Percentiles rank a stretch among this genome's conserved stretches.
These are phyloP conservation scores for Mycena galopus DNA, from an alignment of 768 basidiomycete species.

Conservation along the genomic window DNA sequence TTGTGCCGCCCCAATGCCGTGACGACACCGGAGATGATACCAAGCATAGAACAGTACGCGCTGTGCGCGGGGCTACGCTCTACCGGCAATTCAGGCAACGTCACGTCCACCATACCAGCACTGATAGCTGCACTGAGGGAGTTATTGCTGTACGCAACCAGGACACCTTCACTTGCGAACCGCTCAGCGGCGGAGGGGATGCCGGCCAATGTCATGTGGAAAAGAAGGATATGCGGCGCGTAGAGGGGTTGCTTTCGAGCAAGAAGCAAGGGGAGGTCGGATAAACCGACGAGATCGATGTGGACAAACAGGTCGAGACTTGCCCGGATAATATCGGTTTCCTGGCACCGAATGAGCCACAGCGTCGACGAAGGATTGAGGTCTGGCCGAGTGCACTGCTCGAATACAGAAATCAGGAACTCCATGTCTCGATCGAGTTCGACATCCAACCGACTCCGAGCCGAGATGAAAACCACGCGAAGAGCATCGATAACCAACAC, in stretches of 20 bases:
- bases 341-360: slow-evolving; percentile 88
- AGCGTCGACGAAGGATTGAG: slow-evolving; percentile 75
- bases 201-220: slow-evolving; percentile 88
- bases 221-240: slow-evolving; percentile 82
- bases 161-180: slow-evolving; percentile 85
- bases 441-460: slow-evolving; percentile 65
- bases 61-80: slow-evolving; percentile 85
- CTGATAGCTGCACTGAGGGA: slow-evolving; percentile 83
- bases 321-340: slow-evolving; percentile 80
- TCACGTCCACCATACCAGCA: slow-evolving; percentile 76
- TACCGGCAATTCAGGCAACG: slow-evolving; percentile 76
- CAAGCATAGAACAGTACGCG: slow-evolving; percentile 88
- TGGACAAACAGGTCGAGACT: slow-evolving; percentile 81
- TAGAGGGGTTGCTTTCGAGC: slow-evolving; percentile 77
- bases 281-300: slow-evolving; percentile 77
- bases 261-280: slow-evolving; percentile 74
- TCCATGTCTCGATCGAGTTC: slow-evolving; percentile 88
- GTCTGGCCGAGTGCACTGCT: slow-evolving; percentile 80
- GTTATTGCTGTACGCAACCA: slow-evolving; percentile 88
- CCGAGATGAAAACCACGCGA: slow-evolving; percentile 74
- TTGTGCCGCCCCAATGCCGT: slow-evolving; percentile 71
- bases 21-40: slow-evolving; percentile 81
- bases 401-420: slow-evolving; percentile 84
- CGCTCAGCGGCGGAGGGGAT: slow-evolving; percentile 85
- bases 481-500: slow-evolving; percentile 77